These are phyloP conservation scores for Myxozyma kluyveri DNA, from an alignment of 805 yeast genomes.

Conservation along the genomic window DNA sequence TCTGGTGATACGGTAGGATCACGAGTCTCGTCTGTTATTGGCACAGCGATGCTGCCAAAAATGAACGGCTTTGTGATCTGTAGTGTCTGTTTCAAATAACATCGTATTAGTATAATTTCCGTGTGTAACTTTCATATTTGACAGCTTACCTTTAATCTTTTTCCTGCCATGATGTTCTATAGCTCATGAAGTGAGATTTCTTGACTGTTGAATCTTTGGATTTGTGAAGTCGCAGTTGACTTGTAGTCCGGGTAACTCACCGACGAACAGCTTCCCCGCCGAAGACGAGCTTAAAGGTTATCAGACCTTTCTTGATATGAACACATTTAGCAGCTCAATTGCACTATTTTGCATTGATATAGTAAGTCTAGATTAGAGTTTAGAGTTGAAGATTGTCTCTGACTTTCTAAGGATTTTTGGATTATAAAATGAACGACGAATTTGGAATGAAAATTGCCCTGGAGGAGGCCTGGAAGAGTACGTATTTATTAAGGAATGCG, in stretches of 20 bases:
- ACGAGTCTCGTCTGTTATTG: constrained; percentile 52
- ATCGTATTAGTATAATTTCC: background rate
- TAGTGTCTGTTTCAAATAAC: constrained; percentile 13
- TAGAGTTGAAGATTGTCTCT: too few relatives aligned
- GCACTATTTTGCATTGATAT: too few relatives aligned
- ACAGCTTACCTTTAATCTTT: constrained; percentile 35
- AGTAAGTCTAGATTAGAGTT: too few relatives aligned
- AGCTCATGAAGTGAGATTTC: too few relatives aligned
- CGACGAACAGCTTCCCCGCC: background rate
- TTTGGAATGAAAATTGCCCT: constrained; percentile 25
- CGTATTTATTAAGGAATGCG: background rate
- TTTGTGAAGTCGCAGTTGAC: background rate
- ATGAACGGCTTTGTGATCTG: constrained; percentile 69
- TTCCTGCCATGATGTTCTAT: constrained; percentile 6
- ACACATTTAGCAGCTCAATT: too few relatives aligned
- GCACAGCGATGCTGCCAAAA: constrained; percentile 78
- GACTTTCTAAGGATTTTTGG: too few relatives aligned
- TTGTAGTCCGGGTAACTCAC: background rate
- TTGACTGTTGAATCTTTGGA: too few relatives aligned
- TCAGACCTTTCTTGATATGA: too few relatives aligned
- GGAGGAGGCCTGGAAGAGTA: constrained; percentile 29
- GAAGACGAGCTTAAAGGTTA: too few relatives aligned
- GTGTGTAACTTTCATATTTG: background rate
- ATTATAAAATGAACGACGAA: constrained; percentile 29
- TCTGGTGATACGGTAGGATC: constrained; percentile 71